Evolutionary conservation across 192 early-diverging fungal species (phyloP), one percentile per base, ranked within the genome.

Genomic region (Rhizophagus clarus): DNA sequence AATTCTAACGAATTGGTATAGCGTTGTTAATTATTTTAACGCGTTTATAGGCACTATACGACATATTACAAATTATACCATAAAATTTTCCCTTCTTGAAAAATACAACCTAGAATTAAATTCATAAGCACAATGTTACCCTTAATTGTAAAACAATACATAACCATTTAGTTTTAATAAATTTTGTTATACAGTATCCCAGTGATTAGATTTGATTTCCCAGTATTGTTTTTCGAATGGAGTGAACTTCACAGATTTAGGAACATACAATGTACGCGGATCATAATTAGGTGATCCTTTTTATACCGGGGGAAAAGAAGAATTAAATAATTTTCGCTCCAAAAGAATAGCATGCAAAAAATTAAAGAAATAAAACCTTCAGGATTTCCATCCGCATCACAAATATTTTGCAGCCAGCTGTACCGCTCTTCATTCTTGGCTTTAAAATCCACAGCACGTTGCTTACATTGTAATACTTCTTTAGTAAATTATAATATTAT

Each of bases 81-180:
- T 93, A 97, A 71, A 99, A 98, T 84, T 98, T 99, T 78, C 97
- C 97, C 88, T 99, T 99, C 80, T 99, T 99, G 89, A 99, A 99
- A 82, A 99, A 99, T 17, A 99, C 97, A 22, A 90, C 76, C 76
- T 87, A 87, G 10, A 12, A 61, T 49, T 47, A 31, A 4, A 17
- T 77, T 20, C 32, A 69, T 68, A 47, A 28, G 47, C n/a, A 28
- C 15, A 34, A 26, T 20, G 47, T 42, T 63, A 42, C 61, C 7
- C 11, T 3, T 4, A 70, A n/a, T 42, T 20, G 7, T n/a, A 20
- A 70, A 70, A 15, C 7, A 56, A 76, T 40, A 61, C 29, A 61
- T 37, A 40, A 40, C 15, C 62, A 69, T 37, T 26, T 28, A 29
- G 7, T 31, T 56, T 67, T 4, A 22, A 0, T 1, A 69, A 17